Evolutionary conservation across 2,329 filamentous ascomycete species (phyloP), one percentile per base, ranked within the genome.

Genomic region (Colletotrichum cordylinicola): DNA sequence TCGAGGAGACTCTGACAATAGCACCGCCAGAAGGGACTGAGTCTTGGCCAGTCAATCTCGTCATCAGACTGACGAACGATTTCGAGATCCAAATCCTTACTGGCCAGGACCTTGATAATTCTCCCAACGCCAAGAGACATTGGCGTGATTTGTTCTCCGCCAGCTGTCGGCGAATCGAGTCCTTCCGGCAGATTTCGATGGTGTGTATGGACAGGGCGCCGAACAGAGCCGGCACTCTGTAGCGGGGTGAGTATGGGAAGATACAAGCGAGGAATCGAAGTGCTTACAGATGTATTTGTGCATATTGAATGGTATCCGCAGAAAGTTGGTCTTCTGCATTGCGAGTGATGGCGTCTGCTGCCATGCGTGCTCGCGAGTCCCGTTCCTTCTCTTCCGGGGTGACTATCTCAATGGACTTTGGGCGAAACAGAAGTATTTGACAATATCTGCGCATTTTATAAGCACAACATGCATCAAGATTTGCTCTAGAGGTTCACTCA

Each of bases 321-420:
- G 60, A 43, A 8, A 74, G 67, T 37, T 60, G 60, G 18, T 74
- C 72, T 58, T 74, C 72, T 31, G 72, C 72, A 52, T 71, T 74
- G 8, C 72, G 72, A 15, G 67, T 74, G 33, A 74, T 74, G 3
- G 61, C 67, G n/a, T 74, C 72, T 3, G 72, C 72, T 3, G 67
- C 72, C 8, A 58, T 31, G 2, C 67, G 60, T 18, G 67, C 72
- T 5, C 33, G 72, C 9, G 6, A 27, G 52, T 74, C 72, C 15
- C 72, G 31, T 13, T 71, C 67, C 15, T 24, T 21, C 15, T 72
- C 61, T n/a, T 58, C 69, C 2, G 43, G 61, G 12, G 62, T 48
- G 6, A 33, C 37, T 21, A 37, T 58, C 8, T 72, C 61, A 2
- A 67, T 67, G 10, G 62, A 48, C 31, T 64, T 74, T 1, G 65